A percentile compares a stretch with the other conserved stretches of the same genome.
phyloP scores from a whole-genome alignment of 1,284 basidiomycete genomes.

The Ganoderma lucidum region DNA sequence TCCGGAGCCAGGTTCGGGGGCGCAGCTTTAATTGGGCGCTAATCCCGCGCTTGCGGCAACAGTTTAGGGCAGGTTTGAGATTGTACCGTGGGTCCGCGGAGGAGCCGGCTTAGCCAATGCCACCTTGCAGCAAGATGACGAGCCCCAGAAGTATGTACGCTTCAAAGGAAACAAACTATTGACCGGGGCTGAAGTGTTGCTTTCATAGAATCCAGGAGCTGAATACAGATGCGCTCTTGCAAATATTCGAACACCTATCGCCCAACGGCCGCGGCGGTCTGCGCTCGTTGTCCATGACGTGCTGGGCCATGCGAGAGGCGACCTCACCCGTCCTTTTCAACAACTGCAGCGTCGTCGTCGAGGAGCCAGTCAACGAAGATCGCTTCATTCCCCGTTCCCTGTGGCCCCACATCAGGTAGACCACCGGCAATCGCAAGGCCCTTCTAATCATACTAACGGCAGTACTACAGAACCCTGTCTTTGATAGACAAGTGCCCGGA shows the following conservation, averaged over 20 bases:
- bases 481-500: background rate
- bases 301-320: background rate
- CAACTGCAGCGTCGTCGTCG: background rate
- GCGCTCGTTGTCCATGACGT: background rate
- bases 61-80: background rate
- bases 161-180: background rate
- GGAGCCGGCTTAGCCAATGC: no score
- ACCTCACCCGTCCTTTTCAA: background rate
- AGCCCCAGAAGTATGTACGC: background rate
- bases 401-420: background rate
- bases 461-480: background rate
- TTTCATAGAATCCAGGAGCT: background rate
- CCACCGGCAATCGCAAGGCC: background rate
- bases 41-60: background rate
- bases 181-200: background rate
- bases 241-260: background rate
- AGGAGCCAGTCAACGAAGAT: background rate
- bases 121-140: background rate
- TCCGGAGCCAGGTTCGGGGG: no score
- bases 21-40: no score
- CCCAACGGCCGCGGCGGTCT: background rate
- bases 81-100: no score
- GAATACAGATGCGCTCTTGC: background rate
- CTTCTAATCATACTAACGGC: background rate
- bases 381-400: background rate